These are phyloP conservation scores for Trematosphaeria pertusa DNA, from an alignment of 2,329 filamentous ascomycete species.

Conservation along the genomic window DNA sequence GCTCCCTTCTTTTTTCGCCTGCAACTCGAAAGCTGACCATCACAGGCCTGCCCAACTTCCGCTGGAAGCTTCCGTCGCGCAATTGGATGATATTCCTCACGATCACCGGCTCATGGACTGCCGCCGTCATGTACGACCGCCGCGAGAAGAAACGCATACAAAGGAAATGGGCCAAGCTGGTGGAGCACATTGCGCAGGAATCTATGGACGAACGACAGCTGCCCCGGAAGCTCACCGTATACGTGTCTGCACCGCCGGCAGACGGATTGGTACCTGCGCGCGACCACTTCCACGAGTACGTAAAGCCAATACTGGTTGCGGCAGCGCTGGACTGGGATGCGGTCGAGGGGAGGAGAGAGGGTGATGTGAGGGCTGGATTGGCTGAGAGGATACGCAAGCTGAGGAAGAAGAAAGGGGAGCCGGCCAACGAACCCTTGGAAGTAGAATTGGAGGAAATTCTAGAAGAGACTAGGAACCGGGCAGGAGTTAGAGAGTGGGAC, in stretches of 20 bases:
- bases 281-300: conserved; percentile 94
- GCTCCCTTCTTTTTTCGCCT: conserved; percentile 5
- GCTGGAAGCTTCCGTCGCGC: conserved; percentile 84
- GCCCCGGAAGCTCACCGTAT: conserved; percentile 84
- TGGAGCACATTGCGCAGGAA: conserved; percentile 83
- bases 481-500: conserved; percentile 73
- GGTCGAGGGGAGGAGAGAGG: conserved; percentile 87
- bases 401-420: conserved; percentile 67
- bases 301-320: conserved; percentile 89
- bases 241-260: conserved; percentile 83
- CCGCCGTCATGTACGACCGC: conserved; percentile 88
- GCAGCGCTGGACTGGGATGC: conserved; percentile 96
- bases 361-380: conserved; percentile 86
- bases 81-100: conserved; percentile 98
- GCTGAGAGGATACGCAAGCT: conserved; percentile 81
- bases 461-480: conserved; percentile 67
- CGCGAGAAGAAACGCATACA: conserved; percentile 86
- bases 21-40: conserved; percentile 15
- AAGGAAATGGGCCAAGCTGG: conserved; percentile 83
- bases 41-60: conserved; percentile 80
- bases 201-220: conserved; percentile 74
- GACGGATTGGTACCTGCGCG: conserved; percentile 85
- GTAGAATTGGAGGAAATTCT: conserved; percentile 66
- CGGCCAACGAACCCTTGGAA: conserved; percentile 50
- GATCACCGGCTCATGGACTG: conserved; percentile 77